These are phyloP conservation scores for Termitomyces sp. DNA, from an alignment of 768 basidiomycete genomes.

Conservation along the genomic window DNA sequence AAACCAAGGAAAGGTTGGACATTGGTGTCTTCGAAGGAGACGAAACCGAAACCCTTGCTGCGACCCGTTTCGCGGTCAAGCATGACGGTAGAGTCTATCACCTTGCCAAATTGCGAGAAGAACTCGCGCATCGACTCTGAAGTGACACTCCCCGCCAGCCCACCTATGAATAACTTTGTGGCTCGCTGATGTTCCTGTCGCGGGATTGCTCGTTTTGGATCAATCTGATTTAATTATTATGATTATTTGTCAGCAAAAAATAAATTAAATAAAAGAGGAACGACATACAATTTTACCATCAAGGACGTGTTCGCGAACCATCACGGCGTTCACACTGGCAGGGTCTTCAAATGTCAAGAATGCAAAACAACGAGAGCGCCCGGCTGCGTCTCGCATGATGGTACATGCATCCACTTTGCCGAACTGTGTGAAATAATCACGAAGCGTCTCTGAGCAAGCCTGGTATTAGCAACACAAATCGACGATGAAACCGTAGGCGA, in stretches of 20 bases:
- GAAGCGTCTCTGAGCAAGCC: constrained; percentile 57
- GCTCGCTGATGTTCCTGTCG: constrained; percentile 92
- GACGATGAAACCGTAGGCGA: constrained; percentile 26
- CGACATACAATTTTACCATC: constrained; percentile 94
- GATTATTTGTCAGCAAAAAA: neutral
- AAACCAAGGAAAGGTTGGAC: constrained; percentile 87
- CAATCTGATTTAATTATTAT: constrained; percentile 66
- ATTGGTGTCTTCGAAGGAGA: constrained; percentile 91
- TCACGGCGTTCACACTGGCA: constrained; percentile 90
- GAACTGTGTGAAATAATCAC: constrained; percentile 92
- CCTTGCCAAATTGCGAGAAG: constrained; percentile 91
- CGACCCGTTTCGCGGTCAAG: constrained; percentile 92
- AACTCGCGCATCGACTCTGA: constrained; percentile 91
- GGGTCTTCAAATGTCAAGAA: constrained; percentile 96
- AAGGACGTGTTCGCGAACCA: constrained; percentile 91
- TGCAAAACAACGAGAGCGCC: constrained; percentile 94
- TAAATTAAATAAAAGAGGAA: constrained; percentile 6
- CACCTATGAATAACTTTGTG: constrained; percentile 95
- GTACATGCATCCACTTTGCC: constrained; percentile 97
- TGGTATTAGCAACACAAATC: constrained; percentile 38
- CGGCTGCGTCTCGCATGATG: constrained; percentile 96
- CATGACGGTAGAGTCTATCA: constrained; percentile 99
- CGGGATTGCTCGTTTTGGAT: constrained; percentile 98
- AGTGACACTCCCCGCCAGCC: constrained; percentile 87
- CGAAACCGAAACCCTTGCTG: constrained; percentile 97